Evolutionary conservation across 2,329 filamentous ascomycete species (phyloP), one percentile per base, ranked within the genome.

Genomic region (Penicillium psychrosexuale): DNA sequence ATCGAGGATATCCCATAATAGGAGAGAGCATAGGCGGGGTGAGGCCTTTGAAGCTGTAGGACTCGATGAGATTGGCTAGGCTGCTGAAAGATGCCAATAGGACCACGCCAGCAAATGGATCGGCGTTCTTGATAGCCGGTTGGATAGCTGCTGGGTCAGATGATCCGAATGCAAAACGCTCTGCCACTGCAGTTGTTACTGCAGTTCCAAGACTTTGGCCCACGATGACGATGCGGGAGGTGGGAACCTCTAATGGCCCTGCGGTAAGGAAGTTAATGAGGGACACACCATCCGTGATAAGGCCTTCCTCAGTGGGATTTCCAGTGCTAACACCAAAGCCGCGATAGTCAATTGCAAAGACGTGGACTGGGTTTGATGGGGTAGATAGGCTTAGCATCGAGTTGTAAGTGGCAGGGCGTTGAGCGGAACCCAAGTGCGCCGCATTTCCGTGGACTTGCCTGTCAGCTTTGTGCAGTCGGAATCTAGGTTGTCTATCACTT

Each of bases 151-250:
- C 57, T 3, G 72, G 70, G 38, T 74, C 62, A 0, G 68, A 55
- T 2, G 71, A 69, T 13, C 71, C 69, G 48, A 75, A 74, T n/a
- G 84, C 81, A 64, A 89, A 92, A 52, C 84, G 81, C 65, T 96
- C 86, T 1, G 84, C 86, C 1, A 90, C 84, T 2, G 85, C 92
- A 43, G 86, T 82, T 6, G 87, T 85, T 1, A 97, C 89, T 0
- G 90, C 92, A 0, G 93, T 96, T 24, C 93, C 93, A 0, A 97
- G 81, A 65, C 89, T 94, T 65, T 97, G 92, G 17, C 92, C 93
- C 3, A 95, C 77, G 28, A 97, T 78, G 3, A 93, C 84, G 59
- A 96, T 94, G 27, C 85, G 85, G 37, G 82, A 80, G 0, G 90
- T 76, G 0, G 88, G 80, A 17, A 97, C 80, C 0, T 82, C 75